phyloP scores from a whole-genome alignment of 495 filamentous ascomycete species.

The Podospora pseudoanserina region DNA sequence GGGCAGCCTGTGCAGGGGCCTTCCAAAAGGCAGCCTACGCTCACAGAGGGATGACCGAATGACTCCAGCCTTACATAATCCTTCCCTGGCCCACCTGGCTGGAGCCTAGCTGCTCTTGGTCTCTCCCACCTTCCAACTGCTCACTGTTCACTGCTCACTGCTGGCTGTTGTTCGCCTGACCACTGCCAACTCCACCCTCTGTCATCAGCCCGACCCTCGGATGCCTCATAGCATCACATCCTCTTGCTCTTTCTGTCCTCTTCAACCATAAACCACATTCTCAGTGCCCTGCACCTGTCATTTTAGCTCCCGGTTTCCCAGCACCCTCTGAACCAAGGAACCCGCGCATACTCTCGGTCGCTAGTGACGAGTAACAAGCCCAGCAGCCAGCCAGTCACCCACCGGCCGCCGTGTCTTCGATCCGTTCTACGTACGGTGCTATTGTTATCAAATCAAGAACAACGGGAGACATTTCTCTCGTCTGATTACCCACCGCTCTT shows the following conservation, averaged over 20 bases:
- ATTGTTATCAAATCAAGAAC: background rate
- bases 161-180: conserved; percentile 3
- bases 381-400: background rate
- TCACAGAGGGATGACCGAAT: conserved; percentile 12
- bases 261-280: background rate
- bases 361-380: background rate
- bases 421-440: background rate
- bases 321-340: background rate
- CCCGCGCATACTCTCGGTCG: background rate
- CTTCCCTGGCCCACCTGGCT: conserved; percentile 7
- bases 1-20: background rate
- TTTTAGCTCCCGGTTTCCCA: background rate
- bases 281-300: background rate
- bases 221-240: conserved; percentile 1
- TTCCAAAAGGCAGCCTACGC: background rate
- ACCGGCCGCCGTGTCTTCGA: background rate
- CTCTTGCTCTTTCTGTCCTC: background rate
- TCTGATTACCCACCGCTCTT: background rate
- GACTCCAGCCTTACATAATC: conserved; percentile 28
- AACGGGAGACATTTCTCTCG: background rate
- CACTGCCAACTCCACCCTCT: conserved; percentile 15
- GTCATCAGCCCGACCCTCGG: conserved; percentile 11
- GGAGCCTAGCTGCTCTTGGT: conserved; percentile 9
- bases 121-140: background rate
- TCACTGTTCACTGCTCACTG: background rate